These are phyloP conservation scores for Dittrichia graveolens DNA, from an alignment of 129 eudicot species.

Conservation along the genomic window DNA sequence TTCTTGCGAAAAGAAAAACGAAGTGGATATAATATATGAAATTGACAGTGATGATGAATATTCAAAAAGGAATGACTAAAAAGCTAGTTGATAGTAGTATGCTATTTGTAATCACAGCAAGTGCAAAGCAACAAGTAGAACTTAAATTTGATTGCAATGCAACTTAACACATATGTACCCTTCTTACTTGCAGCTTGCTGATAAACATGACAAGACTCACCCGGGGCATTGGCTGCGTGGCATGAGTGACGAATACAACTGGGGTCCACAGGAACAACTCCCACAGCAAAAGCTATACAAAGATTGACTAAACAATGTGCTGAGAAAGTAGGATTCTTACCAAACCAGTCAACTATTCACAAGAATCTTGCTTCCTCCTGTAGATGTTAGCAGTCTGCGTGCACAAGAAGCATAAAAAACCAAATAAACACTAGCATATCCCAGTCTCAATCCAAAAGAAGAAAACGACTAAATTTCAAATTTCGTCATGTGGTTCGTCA, in stretches of 20 bases:
- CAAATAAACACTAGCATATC: not conserved
- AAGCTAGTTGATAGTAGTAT: too few species aligned
- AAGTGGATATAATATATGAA: too few species aligned
- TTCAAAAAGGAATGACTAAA: too few species aligned
- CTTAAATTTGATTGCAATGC: too few species aligned
- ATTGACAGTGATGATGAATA: too few species aligned
- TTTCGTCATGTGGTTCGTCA: too few species aligned
- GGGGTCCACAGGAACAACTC: not conserved
- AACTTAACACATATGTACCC: too few species aligned
- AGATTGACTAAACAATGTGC: not conserved
- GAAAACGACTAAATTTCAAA: too few species aligned
- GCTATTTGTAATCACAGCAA: too few species aligned
- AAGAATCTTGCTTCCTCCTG: not conserved
- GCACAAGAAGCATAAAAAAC: not conserved
- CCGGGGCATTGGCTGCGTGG: not conserved
- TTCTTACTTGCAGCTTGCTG: not conserved
- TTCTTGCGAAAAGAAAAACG: too few species aligned
- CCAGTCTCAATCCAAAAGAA: not conserved
- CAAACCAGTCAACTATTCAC: not conserved
- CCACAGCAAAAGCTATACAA: constrained; percentile 2
- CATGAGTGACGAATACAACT: not conserved
- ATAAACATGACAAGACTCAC: constrained; percentile 9
- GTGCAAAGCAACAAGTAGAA: too few species aligned
- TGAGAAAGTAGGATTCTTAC: constrained; percentile 5
- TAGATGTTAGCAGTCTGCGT: not conserved